phyloP scores from a whole-genome alignment of 768 basidiomycete species.

The Hericium coralloides region DNA sequence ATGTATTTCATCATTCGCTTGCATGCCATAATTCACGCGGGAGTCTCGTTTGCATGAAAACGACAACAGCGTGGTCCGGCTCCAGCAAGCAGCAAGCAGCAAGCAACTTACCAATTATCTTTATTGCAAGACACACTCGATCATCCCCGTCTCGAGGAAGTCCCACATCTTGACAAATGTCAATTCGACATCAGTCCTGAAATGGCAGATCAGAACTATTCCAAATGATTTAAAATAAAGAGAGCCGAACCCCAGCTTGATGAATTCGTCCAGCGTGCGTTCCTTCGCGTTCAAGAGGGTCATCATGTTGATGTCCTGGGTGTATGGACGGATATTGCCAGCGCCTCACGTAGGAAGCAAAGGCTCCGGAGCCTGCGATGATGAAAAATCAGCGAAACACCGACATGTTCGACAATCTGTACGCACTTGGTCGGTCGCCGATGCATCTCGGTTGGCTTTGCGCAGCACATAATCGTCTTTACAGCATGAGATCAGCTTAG shows the following conservation, averaged over 20 bases:
- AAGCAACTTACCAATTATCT: no score
- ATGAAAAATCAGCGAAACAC: no score
- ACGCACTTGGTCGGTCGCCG: neutral
- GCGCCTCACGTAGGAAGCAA: conserved; percentile 41
- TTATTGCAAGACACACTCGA: no score
- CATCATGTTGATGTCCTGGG: conserved; percentile 41
- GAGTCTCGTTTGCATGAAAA: no score
- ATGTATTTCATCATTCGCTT: neutral
- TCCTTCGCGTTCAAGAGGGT: conserved; percentile 31
- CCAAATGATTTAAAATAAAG: no score
- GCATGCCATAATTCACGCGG: neutral
- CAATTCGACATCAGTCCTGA: no score
- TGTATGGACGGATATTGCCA: conserved; percentile 30
- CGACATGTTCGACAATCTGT: no score
- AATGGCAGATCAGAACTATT: no score
- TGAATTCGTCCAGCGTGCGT: conserved; percentile 32
- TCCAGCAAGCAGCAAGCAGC: no score
- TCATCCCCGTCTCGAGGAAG: no score
- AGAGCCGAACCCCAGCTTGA: conserved; percentile 21
- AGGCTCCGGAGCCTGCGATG: conserved; percentile 31
- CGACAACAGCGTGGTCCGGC: no score
- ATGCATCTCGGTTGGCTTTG: neutral
- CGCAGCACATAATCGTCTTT: neutral
- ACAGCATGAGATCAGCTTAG: neutral
- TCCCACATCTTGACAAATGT: no score